A percentile compares a stretch with the other conserved stretches of the same genome.
phyloP scores from a whole-genome alignment of 495 filamentous ascomycete genomes.

The Aspergillus panamensis region DNA sequence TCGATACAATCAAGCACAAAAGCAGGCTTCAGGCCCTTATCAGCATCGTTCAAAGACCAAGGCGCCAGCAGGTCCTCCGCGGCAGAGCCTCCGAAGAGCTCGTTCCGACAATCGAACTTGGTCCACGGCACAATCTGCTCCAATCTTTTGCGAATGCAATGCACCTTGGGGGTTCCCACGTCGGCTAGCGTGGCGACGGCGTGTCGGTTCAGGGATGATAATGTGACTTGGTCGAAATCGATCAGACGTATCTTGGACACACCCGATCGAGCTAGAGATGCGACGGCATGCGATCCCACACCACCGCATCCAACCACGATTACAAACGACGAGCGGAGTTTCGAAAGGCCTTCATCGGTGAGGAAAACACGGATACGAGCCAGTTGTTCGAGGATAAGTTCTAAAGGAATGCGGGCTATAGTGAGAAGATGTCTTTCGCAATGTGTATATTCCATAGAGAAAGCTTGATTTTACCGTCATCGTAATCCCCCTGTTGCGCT shows the following conservation, averaged over 20 bases:
- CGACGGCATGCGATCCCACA: constrained; percentile 86
- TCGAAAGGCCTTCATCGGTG: constrained; percentile 69
- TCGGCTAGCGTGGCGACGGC: constrained; percentile 91
- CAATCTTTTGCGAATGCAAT: constrained; percentile 70
- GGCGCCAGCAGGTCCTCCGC: constrained; percentile 62
- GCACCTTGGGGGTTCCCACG: constrained; percentile 92
- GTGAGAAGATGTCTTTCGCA: constrained; percentile 16
- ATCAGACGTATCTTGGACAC: constrained; percentile 83
- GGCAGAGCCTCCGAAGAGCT: constrained; percentile 69
- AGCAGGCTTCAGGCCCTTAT: constrained; percentile 64
- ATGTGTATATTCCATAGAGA: neutral
- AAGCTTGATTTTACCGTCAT: constrained; percentile 60
- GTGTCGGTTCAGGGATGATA: constrained; percentile 90
- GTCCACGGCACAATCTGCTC: constrained; percentile 89
- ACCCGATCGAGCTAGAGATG: constrained; percentile 84
- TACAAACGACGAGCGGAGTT: constrained; percentile 77
- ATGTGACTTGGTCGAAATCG: constrained; percentile 96
- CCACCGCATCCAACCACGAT: constrained; percentile 91
- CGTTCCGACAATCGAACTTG: constrained; percentile 78
- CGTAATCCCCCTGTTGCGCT: constrained; percentile 84
- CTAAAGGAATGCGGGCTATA: constrained; percentile 32
- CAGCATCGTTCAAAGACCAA: constrained; percentile 48
- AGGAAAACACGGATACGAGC: constrained; percentile 94
- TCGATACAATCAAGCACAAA: constrained; percentile 97
- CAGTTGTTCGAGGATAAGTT: constrained; percentile 92